Evolutionary conservation across 108 stramenopile genomes (phyloP).

Genomic region (Pelagomonas calceolata): DNA sequence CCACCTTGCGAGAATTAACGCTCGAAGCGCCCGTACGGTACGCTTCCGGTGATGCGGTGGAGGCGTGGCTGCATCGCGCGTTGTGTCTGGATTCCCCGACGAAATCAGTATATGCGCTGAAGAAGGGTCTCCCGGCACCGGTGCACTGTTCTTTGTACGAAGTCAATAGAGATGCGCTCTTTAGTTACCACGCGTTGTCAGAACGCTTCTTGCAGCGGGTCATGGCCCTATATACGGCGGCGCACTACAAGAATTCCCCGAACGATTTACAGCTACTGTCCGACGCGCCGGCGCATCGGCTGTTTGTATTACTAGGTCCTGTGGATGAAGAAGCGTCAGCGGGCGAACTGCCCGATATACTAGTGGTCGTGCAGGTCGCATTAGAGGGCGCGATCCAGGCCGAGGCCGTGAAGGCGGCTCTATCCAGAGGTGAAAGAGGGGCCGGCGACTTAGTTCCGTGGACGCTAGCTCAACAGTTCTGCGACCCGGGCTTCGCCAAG

Average conservation of each 20-base stretch:
- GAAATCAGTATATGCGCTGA: slow-evolving; percentile 36
- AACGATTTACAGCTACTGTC: slow-evolving; percentile 97
- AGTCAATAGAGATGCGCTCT: slow-evolving; percentile 95
- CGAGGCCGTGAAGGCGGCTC: slow-evolving; percentile 77
- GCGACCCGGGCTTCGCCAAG: slow-evolving; percentile 84
- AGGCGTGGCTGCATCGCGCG: slow-evolving; percentile 85
- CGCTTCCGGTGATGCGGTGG: slow-evolving; percentile 74
- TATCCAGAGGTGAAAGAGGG: slow-evolving; percentile 81
- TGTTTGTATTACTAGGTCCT: slow-evolving; percentile 91
- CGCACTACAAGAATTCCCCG: slow-evolving; percentile 98
- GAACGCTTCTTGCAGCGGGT: slow-evolving; percentile 92
- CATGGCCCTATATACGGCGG: slow-evolving; percentile 91
- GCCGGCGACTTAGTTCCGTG: slow-evolving; percentile 98
- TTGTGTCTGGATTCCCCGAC: slow-evolving; percentile 77
- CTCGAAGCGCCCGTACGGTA: slow-evolving; percentile 93
- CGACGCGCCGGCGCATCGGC: slow-evolving; percentile 93
- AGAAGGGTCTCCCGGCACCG: slow-evolving; percentile 79
- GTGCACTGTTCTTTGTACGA: slow-evolving; percentile 84
- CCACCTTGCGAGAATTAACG: slow-evolving; percentile 68
- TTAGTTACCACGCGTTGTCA: slow-evolving; percentile 91
- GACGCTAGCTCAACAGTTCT: slow-evolving; percentile 98
- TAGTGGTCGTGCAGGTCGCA: slow-evolving; percentile 75
- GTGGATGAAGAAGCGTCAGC: slow-evolving; percentile 60
- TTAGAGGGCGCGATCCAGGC: slow-evolving; percentile 87
- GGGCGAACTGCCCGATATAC: slow-evolving; percentile 62